These are phyloP conservation scores for Hypoxylon rubiginosum DNA, from an alignment of 2,329 filamentous ascomycete genomes.

Conservation along the genomic window DNA sequence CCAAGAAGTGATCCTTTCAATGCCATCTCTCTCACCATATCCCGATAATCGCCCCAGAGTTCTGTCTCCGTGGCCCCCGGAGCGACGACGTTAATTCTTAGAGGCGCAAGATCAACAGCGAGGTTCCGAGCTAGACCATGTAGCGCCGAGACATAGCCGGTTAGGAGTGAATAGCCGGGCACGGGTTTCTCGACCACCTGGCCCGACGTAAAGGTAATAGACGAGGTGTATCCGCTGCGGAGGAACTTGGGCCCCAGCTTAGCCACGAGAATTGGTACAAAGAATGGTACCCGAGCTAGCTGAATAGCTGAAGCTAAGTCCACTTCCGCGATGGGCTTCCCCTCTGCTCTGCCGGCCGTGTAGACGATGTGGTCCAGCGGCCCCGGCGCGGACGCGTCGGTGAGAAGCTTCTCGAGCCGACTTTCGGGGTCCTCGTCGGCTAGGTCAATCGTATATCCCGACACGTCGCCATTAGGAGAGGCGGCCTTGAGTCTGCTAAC, in stretches of 20 bases:
- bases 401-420: not conserved
- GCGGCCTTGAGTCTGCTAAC: not conserved
- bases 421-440: not conserved
- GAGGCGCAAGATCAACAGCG: not conserved
- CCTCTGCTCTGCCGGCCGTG: not conserved
- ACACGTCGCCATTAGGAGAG: not conserved
- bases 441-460: not conserved
- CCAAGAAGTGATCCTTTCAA: not conserved
- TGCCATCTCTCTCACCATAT: not conserved
- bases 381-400: not conserved
- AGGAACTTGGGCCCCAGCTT: not conserved
- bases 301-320: not conserved
- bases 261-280: not conserved
- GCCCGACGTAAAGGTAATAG: not conserved
- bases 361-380: slow-evolving; percentile 1
- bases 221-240: not conserved
- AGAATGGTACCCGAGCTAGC: not conserved
- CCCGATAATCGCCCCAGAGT: not conserved
- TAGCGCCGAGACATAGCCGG: not conserved
- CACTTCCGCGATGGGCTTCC: not conserved
- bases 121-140: not conserved
- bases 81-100: not conserved
- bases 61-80: not conserved
- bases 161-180: not conserved
- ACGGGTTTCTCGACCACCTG: not conserved